phyloP scores from a whole-genome alignment of 208 protist genomes.

The Wallacemonas rigidus region DNA sequence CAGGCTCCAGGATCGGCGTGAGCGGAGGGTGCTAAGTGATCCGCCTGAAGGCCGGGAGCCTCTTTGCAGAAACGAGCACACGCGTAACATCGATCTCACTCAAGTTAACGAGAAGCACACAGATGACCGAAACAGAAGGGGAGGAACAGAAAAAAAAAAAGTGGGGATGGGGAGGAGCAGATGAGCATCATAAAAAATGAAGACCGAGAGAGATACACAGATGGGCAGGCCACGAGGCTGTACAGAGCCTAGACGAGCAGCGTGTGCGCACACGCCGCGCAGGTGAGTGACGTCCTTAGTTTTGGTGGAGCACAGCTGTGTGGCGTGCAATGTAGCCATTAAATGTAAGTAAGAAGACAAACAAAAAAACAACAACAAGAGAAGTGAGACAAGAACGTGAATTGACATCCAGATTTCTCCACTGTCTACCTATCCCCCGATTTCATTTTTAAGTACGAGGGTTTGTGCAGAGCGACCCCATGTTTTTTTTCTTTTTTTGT shows the following conservation, averaged over 20 bases:
- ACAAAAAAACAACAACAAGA: neutral
- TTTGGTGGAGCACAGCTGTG: no score
- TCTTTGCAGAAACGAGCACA: neutral
- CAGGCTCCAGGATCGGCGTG: slow-evolving; percentile 32
- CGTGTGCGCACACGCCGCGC: no score
- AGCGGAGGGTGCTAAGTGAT: slow-evolving; percentile 5
- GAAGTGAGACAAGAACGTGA: neutral
- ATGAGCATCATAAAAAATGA: neutral
- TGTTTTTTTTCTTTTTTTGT: neutral
- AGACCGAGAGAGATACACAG: slow-evolving; percentile 4
- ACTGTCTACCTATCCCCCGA: no score
- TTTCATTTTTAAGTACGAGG: no score
- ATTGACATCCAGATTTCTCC: neutral
- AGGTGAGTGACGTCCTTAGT: no score
- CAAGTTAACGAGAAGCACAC: slow-evolving; percentile 2
- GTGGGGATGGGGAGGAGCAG: neutral
- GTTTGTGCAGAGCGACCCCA: no score
- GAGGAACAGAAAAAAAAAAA: slow-evolving; percentile 7
- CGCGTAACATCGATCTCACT: neutral
- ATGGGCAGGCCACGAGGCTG: neutral
- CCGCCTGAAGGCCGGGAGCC: slow-evolving; percentile 12
- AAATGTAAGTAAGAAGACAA: slow-evolving; percentile 6
- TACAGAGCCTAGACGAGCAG: no score
- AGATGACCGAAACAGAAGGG: neutral
- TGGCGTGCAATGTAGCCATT: neutral